Conservation (phyloP, 805 yeast genomes). For the Gaillardinia entomophila region DNA sequence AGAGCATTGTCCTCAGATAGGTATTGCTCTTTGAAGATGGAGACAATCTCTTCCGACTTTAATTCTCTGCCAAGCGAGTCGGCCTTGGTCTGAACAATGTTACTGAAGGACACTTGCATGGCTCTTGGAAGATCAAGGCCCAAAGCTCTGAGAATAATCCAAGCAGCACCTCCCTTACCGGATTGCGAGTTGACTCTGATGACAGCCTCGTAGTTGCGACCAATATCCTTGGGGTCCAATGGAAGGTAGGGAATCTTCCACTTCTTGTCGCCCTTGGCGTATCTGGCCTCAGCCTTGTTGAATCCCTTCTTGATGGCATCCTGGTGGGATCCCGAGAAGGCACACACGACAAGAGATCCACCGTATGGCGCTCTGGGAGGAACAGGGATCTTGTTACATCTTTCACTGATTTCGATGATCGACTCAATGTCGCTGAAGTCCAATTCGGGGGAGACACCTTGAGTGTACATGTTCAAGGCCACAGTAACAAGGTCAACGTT, state of each 20-base stretch:
- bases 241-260: conserved; percentile 84
- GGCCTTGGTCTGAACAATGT: conserved; percentile 62
- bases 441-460: conserved; percentile 65
- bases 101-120: conserved; percentile 70
- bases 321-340: conserved; percentile 82
- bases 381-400: conserved; percentile 76
- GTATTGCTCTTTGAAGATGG: conserved; percentile 59
- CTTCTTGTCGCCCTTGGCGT: conserved; percentile 27
- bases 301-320: conserved; percentile 87
- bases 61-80: conserved; percentile 71
- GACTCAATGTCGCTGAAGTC: conserved; percentile 66
- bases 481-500: conserved; percentile 77
- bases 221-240: conserved; percentile 78
- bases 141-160: conserved; percentile 72
- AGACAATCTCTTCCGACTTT: conserved; percentile 55
- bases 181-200: conserved; percentile 84
- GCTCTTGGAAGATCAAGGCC: conserved; percentile 80
- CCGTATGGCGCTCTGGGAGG: conserved; percentile 79
- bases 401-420: conserved; percentile 68
- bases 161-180: conserved; percentile 87
- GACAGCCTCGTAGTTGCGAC: conserved; percentile 88
- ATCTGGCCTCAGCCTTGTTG: conserved; percentile 37
- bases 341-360: conserved; percentile 77
- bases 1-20: conserved; percentile 32
- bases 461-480: conserved; percentile 73